Percentiles rank a stretch among this genome's conserved stretches.
Evolutionary conservation across 352 stramenopile genomes (phyloP).

Genomic region (Pythium dissimile): DNA sequence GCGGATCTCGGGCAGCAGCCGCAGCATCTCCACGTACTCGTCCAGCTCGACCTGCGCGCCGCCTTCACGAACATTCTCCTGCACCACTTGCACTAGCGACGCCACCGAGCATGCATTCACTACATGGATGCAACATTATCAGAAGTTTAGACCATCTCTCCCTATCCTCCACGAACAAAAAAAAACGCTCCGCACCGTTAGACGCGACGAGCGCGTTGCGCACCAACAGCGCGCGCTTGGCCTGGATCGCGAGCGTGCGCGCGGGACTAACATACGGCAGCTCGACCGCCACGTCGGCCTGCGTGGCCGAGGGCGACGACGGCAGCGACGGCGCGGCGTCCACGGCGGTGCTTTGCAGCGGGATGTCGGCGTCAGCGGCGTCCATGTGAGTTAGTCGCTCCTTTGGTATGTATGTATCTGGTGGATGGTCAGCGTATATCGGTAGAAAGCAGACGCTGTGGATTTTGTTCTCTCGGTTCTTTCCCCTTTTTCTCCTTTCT

Average conservation of each 20-base stretch:
- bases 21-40: slow-evolving; percentile 61
- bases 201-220: slow-evolving; percentile 70
- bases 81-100: slow-evolving; percentile 31
- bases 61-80: slow-evolving; percentile 27
- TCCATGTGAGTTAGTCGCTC: not conserved
- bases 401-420: too few relatives aligned
- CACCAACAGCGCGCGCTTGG: slow-evolving; percentile 61
- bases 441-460: not conserved
- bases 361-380: slow-evolving; percentile 26
- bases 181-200: slow-evolving; percentile 28
- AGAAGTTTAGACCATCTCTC: too few relatives aligned
- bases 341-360: slow-evolving; percentile 46
- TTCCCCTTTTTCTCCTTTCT: too few relatives aligned
- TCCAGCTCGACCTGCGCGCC: slow-evolving; percentile 34
- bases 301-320: slow-evolving; percentile 46
- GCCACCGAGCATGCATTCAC: slow-evolving; percentile 43
- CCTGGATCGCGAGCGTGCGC: slow-evolving; percentile 62
- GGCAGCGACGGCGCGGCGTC: slow-evolving; percentile 39
- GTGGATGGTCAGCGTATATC: too few relatives aligned
- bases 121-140: not conserved
- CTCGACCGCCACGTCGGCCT: slow-evolving; percentile 41
- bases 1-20: slow-evolving; percentile 46
- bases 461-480: not conserved
- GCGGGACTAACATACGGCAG: slow-evolving; percentile 58
- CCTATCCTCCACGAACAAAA: too few relatives aligned